Evolutionary conservation across 2,329 filamentous ascomycete genomes (phyloP), one percentile per base, ranked within the genome.

Genomic region (Ascochyta lentis): DNA sequence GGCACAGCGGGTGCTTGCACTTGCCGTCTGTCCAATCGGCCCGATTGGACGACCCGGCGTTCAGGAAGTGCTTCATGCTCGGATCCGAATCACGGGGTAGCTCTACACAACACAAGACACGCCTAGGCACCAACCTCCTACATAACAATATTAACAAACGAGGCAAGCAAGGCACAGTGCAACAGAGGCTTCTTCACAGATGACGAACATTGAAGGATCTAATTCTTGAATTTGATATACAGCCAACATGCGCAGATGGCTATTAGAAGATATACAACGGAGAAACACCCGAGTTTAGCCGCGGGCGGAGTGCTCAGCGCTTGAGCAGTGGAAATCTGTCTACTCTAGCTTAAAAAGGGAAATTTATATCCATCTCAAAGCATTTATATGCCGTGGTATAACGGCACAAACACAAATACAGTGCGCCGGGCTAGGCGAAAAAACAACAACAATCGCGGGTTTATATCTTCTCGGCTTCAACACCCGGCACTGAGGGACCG

Each of bases 381-480:
- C 23, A 35, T 13, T 16, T 7, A 19, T 23, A 26, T 15, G 39
- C 39, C 34, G 33, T 40, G 27, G 26, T 31, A 48, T 31, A 44
- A 49, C 23, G 54, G 38, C 27, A 19, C n/a, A 24, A 48, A n/a
- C 13, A 39, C 19, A 19, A 19, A 19, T 3, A 19, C 19, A 19
- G 19, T 19, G 19, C 19, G 19, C 19, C 19, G 19, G 19, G 19
- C 3, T 3, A 19, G 19, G 7, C 31, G 39, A 47, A 35, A n/a
- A 19, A 3, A 19, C 19, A 19, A 19, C 19, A 19, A 3, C 19
- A 19, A 19, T 2, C 19, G 19, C 3, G 19, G 10, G 15, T 37
- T 42, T 58, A 66, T 8, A 49, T 33, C 49, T 66, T 67, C 49
- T 66, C 65, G 10, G 58, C 53, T 3, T 53, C n/a, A 31, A 63